A percentile compares a stretch with the other conserved stretches of the same genome.
These are phyloP conservation scores for Phytopythium montanum DNA, from an alignment of 352 stramenopile genomes.

Conservation along the genomic window DNA sequence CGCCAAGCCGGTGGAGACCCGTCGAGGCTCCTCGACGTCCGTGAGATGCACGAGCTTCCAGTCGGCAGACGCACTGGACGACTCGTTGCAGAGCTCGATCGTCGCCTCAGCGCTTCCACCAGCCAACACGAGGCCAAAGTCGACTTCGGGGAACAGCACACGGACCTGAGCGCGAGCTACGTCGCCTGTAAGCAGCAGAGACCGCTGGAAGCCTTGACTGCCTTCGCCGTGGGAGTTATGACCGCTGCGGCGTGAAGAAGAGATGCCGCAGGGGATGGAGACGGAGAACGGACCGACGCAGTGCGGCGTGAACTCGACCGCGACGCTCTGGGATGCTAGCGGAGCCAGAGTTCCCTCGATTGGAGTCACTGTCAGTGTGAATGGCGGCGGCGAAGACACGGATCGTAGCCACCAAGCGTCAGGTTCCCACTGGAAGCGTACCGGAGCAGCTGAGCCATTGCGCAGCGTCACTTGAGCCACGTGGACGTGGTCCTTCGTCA, in stretches of 20 bases:
- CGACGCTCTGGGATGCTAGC: conserved; percentile 10
- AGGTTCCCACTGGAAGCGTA: conserved; percentile 34
- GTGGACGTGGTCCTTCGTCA: conserved; percentile 2
- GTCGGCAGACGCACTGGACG: conserved; percentile 15
- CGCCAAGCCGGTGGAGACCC: conserved; percentile 8
- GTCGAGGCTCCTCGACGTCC: conserved; percentile 17
- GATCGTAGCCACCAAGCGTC: conserved; percentile 1
- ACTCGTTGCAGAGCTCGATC: conserved; percentile 25
- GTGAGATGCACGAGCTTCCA: conserved; percentile 46
- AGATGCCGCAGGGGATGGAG: conserved; percentile 35
- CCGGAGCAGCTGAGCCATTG: conserved; percentile 9
- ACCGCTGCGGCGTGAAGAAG: not conserved
- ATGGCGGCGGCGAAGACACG: conserved; percentile 5
- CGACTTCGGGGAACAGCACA: conserved; percentile 47
- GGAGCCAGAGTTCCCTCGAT: conserved; percentile 19
- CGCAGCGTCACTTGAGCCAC: not conserved
- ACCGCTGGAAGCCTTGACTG: conserved; percentile 30
- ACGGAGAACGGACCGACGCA: conserved; percentile 43
- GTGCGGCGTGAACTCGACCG: conserved; percentile 38
- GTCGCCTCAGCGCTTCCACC: conserved; percentile 36
- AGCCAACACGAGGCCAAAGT: conserved; percentile 74
- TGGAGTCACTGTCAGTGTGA: conserved; percentile 23
- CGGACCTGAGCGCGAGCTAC: conserved; percentile 39
- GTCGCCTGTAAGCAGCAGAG: conserved; percentile 46
- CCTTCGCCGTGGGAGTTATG: not conserved